A percentile compares a stretch with the other conserved stretches of the same genome.
phyloP scores from a whole-genome alignment of 2,329 filamentous ascomycete species.

The Curvularia hawaiiensis region DNA sequence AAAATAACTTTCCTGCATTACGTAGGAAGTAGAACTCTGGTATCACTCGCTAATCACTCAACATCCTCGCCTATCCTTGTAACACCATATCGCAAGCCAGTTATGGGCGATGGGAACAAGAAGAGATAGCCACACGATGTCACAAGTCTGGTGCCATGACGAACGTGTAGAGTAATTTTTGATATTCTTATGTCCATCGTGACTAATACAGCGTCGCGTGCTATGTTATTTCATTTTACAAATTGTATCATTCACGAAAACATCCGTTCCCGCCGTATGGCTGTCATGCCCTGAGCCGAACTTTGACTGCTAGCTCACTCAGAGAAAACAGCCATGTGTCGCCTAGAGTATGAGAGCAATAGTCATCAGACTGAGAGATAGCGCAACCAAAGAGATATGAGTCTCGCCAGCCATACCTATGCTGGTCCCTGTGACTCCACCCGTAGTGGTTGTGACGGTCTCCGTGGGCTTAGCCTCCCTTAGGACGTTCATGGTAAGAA shows the following conservation, averaged over 20 bases:
- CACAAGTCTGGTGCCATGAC: neutral
- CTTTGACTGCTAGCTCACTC: neutral
- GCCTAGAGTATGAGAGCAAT: conserved; percentile 11
- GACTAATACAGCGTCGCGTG: neutral
- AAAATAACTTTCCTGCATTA: neutral
- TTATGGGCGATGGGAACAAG: neutral
- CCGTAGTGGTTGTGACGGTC: neutral
- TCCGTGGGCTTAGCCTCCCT: conserved; percentile 3
- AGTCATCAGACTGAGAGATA: conserved; percentile 13
- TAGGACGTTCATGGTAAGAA: conserved; percentile 17
- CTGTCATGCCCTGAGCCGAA: neutral
- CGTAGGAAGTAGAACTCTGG: neutral
- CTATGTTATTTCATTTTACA: neutral
- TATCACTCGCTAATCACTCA: neutral
- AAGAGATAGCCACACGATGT: neutral
- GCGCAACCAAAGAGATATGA: conserved; percentile 8
- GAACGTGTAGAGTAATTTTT: neutral
- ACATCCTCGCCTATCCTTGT: neutral
- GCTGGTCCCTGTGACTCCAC: neutral
- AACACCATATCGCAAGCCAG: neutral
- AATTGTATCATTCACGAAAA: neutral
- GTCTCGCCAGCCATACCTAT: conserved; percentile 11
- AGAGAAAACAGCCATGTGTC: neutral
- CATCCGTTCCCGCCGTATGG: neutral
- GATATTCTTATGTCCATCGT: neutral